phyloP scores from a whole-genome alignment of 2,329 filamentous ascomycete genomes.

The Alternaria postmessia region DNA sequence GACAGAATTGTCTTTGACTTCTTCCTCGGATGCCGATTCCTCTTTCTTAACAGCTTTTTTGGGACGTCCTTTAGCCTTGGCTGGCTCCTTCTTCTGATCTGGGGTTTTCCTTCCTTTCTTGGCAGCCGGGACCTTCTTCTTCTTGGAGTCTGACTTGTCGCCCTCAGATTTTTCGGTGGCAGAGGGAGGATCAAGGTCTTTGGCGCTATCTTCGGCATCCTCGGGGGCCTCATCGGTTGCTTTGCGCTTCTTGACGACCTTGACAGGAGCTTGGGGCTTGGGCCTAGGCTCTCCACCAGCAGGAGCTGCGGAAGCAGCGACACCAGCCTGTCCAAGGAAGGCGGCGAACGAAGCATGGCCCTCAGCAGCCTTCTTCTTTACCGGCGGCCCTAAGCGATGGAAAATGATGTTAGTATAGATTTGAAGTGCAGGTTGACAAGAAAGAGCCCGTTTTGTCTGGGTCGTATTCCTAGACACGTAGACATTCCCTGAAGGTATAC shows the following conservation, averaged over 20 bases:
- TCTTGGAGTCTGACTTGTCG: slow-evolving; percentile 12
- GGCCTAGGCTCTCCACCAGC: slow-evolving; percentile 17
- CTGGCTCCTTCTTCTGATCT: background rate
- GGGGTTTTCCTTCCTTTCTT: slow-evolving; percentile 26
- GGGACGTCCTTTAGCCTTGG: slow-evolving; percentile 9
- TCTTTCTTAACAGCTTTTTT: slow-evolving; percentile 39
- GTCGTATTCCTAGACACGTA: too few relatives aligned
- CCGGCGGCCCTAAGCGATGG: slow-evolving; percentile 22
- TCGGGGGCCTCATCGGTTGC: slow-evolving; percentile 16
- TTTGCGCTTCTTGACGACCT: slow-evolving; percentile 35
- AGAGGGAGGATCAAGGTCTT: slow-evolving; percentile 37
- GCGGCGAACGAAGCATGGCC: slow-evolving; percentile 32
- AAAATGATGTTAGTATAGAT: background rate
- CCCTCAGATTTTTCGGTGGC: slow-evolving; percentile 14
- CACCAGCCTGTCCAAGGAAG: slow-evolving; percentile 26
- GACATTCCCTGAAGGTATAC: too few relatives aligned
- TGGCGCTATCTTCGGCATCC: background rate
- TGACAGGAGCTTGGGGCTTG: slow-evolving; percentile 10
- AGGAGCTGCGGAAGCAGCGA: background rate
- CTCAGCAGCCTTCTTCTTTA: slow-evolving; percentile 44
- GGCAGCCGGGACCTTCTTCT: slow-evolving; percentile 18
- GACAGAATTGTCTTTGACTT: slow-evolving; percentile 1
- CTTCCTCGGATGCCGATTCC: slow-evolving; percentile 15
- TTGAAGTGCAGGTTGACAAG: background rate
- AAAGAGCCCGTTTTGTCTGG: background rate